Evolutionary conservation across 257 asterid genomes (phyloP).

Genomic region (Galeopsis tetrahit): DNA sequence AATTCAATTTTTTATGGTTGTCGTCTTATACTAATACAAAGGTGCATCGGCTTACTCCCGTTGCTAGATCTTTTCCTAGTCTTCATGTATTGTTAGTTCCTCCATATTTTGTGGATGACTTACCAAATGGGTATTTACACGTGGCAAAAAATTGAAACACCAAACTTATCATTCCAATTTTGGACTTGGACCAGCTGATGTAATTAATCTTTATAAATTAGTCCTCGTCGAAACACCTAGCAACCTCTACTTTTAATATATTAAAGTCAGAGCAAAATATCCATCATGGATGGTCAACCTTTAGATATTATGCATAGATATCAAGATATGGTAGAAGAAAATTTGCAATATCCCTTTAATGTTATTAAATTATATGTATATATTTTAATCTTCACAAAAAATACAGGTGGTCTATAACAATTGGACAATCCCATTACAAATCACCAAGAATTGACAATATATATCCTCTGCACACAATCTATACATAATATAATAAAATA

Average conservation of each 20-base stretch:
- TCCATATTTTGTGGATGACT: too few relatives aligned
- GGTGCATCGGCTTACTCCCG: too few relatives aligned
- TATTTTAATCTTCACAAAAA: conserved; percentile 34
- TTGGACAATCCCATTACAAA: conserved; percentile 33
- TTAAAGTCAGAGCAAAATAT: conserved; percentile 26
- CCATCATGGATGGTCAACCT: conserved; percentile 16
- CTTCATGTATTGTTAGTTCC: too few relatives aligned
- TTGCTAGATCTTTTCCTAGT: too few relatives aligned
- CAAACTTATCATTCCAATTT: too few relatives aligned
- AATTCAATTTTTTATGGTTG: too few relatives aligned
- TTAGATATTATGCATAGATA: conserved; percentile 39
- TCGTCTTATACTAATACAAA: too few relatives aligned
- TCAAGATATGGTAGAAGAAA: conserved; percentile 23
- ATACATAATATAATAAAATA: neutral
- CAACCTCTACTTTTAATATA: neutral
- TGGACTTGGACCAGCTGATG: neutral
- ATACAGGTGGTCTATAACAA: conserved; percentile 41
- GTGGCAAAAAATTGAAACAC: too few relatives aligned
- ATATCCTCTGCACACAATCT: conserved; percentile 5
- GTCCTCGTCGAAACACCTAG: conserved; percentile 12
- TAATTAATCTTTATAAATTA: neutral
- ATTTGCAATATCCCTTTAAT: neutral
- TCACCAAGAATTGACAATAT: conserved; percentile 35
- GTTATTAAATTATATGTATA: neutral
- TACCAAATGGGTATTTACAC: too few relatives aligned